These are phyloP conservation scores for Volvox africanus DNA, from an alignment of 139 green algal species.

Conservation along the genomic window DNA sequence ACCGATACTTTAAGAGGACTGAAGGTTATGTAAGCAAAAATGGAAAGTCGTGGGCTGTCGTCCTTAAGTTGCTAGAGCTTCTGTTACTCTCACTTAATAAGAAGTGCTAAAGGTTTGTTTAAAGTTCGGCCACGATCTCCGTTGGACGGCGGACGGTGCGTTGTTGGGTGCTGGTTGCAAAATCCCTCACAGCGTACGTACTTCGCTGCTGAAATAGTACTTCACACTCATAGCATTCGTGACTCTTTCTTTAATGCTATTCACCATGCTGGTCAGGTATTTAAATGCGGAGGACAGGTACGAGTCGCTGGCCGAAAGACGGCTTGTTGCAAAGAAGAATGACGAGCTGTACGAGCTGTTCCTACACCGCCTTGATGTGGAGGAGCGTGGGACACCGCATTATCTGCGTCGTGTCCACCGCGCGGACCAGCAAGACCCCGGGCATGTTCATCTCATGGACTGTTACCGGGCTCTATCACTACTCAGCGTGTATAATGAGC, in stretches of 20 bases:
- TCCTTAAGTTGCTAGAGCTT: too few species aligned
- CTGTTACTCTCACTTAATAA: too few species aligned
- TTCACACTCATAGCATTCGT: too few species aligned
- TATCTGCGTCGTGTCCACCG: slow-evolving; percentile 25
- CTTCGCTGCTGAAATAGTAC: too few species aligned
- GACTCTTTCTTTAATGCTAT: neutral
- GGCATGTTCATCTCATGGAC: slow-evolving; percentile 30
- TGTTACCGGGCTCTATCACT: slow-evolving; percentile 57
- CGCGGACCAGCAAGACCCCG: slow-evolving; percentile 36
- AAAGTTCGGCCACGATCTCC: too few species aligned
- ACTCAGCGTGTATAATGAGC: slow-evolving; percentile 65
- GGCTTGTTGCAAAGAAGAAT: slow-evolving; percentile 40
- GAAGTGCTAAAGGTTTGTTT: too few species aligned
- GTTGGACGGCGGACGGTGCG: too few species aligned
- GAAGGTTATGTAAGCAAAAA: too few species aligned
- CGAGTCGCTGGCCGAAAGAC: slow-evolving; percentile 33
- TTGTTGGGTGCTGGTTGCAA: too few species aligned
- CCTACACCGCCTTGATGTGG: slow-evolving; percentile 32
- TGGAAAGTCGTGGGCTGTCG: too few species aligned
- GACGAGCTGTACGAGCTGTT: slow-evolving; percentile 41
- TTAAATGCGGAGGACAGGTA: slow-evolving; percentile 42
- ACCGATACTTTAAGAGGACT: too few species aligned
- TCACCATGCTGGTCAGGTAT: slow-evolving; percentile 20
- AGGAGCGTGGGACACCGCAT: slow-evolving; percentile 3
- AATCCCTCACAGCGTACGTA: too few species aligned